Evolutionary conservation across 208 protist genomes (phyloP), one percentile per base, ranked within the genome.

Genomic region (Blechomonas ayalai): DNA sequence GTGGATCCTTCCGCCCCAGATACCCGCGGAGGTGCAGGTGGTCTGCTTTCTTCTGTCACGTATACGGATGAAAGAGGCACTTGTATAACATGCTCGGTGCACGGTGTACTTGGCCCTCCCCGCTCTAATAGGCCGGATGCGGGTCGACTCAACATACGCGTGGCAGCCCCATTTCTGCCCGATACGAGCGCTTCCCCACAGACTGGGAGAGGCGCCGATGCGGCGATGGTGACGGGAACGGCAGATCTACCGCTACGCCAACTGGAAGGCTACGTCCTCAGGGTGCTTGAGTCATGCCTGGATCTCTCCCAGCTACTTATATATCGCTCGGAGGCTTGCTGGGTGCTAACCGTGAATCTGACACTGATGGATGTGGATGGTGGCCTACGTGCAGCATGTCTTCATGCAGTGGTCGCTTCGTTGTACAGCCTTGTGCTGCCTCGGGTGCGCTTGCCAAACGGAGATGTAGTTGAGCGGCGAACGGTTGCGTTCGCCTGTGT

Each of bases 311-410:
- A 69, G 59, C 68, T 90, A 29, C 53, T 27, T 22, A 56, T 91
- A n/a, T 40, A 74, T n/a, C 46, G 41, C 13, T 71, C 76, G 0
- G 86, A 87, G 46, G 86, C 86, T 7, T 90, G 82, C 47, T 94
- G 86, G 82, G 74, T 91, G 35, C 62, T 94, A 16, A 70, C 61
- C 15, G 60, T 90, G 18, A 67, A 56, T 35, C 18, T 91, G 32
- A 70, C 68, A 41, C 53, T 90, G 34, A 46, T 90, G 15, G 76
- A 77, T 48, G 75, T 72, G 4, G 86, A 94, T 52, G 86, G 86
- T 3, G 68, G 76, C 4, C 57, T 94, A 22, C 74, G 73, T 13
- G 72, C 73, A 10, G 55, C 58, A 10, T 57, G 61, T 1, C 65
- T 94, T 39, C 78, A 87, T 52, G 74, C 79, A 18, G 65, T 62